These are phyloP conservation scores for Cryptomeria japonica DNA, from an alignment of 75 land plant genomes.

Conservation along the genomic window DNA sequence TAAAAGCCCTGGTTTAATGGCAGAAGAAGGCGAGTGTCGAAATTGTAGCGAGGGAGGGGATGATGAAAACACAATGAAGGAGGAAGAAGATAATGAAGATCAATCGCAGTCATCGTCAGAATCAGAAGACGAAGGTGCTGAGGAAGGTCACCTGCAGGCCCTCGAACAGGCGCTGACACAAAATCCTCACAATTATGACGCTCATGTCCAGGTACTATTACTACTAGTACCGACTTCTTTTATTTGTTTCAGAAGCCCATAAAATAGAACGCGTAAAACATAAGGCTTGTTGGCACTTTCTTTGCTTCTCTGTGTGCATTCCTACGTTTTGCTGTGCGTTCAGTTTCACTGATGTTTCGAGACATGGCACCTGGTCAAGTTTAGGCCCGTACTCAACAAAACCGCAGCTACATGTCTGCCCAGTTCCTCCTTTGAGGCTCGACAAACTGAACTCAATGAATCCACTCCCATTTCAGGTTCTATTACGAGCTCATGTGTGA, in stretches of 20 bases:
- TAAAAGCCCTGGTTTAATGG: not conserved
- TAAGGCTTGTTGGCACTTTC: not conserved
- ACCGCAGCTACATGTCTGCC: no score
- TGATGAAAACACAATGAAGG: not conserved
- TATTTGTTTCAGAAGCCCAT: not conserved
- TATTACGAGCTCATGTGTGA: not conserved
- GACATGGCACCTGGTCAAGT: no score
- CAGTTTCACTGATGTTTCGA: not conserved
- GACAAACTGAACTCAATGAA: no score
- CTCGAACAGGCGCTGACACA: constrained; percentile 32
- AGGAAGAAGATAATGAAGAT: not conserved
- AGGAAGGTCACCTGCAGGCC: constrained; percentile 26
- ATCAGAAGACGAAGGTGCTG: constrained; percentile 37
- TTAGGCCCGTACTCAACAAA: no score
- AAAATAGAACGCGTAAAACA: not conserved
- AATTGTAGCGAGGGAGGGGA: not conserved
- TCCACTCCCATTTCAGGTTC: not conserved
- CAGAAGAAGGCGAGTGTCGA: not conserved
- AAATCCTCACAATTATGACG: constrained; percentile 60
- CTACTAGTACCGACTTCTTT: not conserved
- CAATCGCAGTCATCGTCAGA: constrained; percentile 13
- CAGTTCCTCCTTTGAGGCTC: no score
- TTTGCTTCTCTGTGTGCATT: not conserved
- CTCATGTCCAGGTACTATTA: constrained; percentile 50
- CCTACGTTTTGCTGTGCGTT: not conserved